Percentiles rank a stretch among this genome's conserved stretches.
phyloP scores from a whole-genome alignment of 257 asterid species.

The Galeopsis tetrahit region DNA sequence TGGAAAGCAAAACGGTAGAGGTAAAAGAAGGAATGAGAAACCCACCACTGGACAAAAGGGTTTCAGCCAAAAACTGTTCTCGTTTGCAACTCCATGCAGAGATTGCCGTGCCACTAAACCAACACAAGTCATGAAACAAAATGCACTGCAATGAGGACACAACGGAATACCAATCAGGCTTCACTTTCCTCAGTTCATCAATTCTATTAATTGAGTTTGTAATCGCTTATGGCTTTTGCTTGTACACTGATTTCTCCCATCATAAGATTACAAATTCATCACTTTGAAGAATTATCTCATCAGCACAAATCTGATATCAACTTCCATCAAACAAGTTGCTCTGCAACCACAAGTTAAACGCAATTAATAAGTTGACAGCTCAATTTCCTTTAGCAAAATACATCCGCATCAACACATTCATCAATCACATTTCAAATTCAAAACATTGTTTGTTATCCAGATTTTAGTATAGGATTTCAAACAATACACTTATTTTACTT shows the following conservation, averaged over 20 bases:
- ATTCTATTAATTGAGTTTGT: conserved; percentile 8
- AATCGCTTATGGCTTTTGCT: conserved; percentile 8
- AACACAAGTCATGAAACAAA: conserved; percentile 33
- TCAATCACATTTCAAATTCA: too few species aligned
- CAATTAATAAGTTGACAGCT: too few species aligned
- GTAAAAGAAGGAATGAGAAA: conserved; percentile 37
- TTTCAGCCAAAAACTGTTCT: conserved; percentile 51
- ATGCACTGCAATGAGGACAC: conserved; percentile 32
- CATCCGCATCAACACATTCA: too few species aligned
- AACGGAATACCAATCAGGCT: conserved; percentile 9
- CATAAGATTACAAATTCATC: background rate
- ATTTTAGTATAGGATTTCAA: too few species aligned
- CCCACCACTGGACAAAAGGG: conserved; percentile 34
- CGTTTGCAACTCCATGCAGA: conserved; percentile 52
- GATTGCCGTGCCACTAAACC: conserved; percentile 48
- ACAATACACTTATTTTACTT: too few species aligned
- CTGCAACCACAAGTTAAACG: too few species aligned
- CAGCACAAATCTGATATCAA: too few species aligned
- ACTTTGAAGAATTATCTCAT: too few species aligned
- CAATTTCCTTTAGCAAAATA: too few species aligned
- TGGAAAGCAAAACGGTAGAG: conserved; percentile 27
- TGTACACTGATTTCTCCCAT: conserved; percentile 8
- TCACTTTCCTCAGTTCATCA: conserved; percentile 1
- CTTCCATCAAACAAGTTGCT: too few species aligned
- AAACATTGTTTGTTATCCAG: too few species aligned